Conservation (phyloP, 495 filamentous ascomycete genomes). For the Xylaria castorea region DNA sequence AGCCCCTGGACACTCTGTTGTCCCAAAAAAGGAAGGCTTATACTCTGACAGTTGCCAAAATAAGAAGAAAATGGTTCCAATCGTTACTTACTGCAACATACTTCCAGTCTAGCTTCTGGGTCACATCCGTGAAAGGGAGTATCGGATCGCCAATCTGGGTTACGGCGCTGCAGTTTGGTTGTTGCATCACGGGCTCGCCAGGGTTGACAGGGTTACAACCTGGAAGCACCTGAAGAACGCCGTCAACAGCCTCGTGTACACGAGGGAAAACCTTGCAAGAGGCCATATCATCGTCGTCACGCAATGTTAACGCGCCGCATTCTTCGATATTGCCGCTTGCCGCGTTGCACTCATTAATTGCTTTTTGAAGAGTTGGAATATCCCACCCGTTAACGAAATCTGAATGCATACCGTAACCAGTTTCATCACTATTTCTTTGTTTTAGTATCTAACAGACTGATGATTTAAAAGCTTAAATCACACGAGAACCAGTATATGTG, state of each 20-base stretch:
- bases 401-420: conserved; percentile 60
- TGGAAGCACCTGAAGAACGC: conserved; percentile 45
- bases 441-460: not conserved
- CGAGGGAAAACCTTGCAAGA: conserved; percentile 24
- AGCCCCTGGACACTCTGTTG: no score
- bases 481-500: not conserved
- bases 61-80: no score
- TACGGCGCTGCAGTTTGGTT: conserved; percentile 29
- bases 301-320: conserved; percentile 54
- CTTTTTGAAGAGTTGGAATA: conserved; percentile 54
- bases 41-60: no score
- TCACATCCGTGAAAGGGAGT: conserved; percentile 39
- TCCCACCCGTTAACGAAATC: conserved; percentile 76
- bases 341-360: conserved; percentile 54
- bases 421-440: conserved; percentile 39
- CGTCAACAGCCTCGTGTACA: conserved; percentile 30
- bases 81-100: conserved; percentile 62
- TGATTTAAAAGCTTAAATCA: not conserved
- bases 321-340: conserved; percentile 49
- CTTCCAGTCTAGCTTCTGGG: conserved; percentile 47
- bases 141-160: conserved; percentile 37
- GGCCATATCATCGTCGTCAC: conserved; percentile 25
- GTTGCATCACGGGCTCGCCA: conserved; percentile 37
- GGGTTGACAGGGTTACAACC: conserved; percentile 57
- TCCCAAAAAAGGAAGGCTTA: no score